A percentile compares a stretch with the other conserved stretches of the same genome.
Evolutionary conservation across 805 yeast genomes (phyloP).

Genomic region (Hanseniaspora nectarophila): DNA sequence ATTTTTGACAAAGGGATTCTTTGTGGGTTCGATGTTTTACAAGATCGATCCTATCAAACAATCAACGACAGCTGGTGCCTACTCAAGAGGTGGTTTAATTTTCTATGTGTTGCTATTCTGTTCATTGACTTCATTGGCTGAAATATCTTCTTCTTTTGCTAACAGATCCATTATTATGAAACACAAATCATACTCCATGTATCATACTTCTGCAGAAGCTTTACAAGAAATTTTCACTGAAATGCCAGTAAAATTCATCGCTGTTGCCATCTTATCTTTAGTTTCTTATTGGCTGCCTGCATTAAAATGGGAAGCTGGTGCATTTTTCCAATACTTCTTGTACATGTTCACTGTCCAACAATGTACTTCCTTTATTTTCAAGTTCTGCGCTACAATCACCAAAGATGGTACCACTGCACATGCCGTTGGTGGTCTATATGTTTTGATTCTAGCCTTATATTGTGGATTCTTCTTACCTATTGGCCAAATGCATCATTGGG

Average conservation of each 20-base stretch:
- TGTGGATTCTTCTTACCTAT: slow-evolving; percentile 41
- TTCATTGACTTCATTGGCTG: slow-evolving; percentile 51
- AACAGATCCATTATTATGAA: slow-evolving; percentile 53
- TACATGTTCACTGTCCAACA: slow-evolving; percentile 38
- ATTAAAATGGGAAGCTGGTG: slow-evolving; percentile 42
- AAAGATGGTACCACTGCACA: slow-evolving; percentile 46
- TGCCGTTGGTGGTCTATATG: slow-evolving; percentile 42
- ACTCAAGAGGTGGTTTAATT: slow-evolving; percentile 51
- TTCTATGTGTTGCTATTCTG: slow-evolving; percentile 51
- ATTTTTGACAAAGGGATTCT: slow-evolving; percentile 43
- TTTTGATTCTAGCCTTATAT: slow-evolving; percentile 46
- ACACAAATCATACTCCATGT: slow-evolving; percentile 51
- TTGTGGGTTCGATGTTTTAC: slow-evolving; percentile 50
- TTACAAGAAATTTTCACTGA: slow-evolving; percentile 45
- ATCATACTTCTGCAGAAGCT: slow-evolving; percentile 54
- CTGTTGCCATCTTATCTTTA: slow-evolving; percentile 37
- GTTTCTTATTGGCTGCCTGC: slow-evolving; percentile 44
- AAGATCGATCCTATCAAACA: slow-evolving; percentile 32
- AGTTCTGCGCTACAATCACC: slow-evolving; percentile 42
- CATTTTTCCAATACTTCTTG: slow-evolving; percentile 40
- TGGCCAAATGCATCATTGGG: slow-evolving; percentile 48
- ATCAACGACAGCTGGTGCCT: slow-evolving; percentile 42
- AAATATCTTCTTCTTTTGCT: slow-evolving; percentile 46
- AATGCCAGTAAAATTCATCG: slow-evolving; percentile 44
- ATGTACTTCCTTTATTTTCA: slow-evolving; percentile 43